A percentile compares a stretch with the other conserved stretches of the same genome.
phyloP scores from a whole-genome alignment of 805 yeast species.

The Torulaspora franciscae region DNA sequence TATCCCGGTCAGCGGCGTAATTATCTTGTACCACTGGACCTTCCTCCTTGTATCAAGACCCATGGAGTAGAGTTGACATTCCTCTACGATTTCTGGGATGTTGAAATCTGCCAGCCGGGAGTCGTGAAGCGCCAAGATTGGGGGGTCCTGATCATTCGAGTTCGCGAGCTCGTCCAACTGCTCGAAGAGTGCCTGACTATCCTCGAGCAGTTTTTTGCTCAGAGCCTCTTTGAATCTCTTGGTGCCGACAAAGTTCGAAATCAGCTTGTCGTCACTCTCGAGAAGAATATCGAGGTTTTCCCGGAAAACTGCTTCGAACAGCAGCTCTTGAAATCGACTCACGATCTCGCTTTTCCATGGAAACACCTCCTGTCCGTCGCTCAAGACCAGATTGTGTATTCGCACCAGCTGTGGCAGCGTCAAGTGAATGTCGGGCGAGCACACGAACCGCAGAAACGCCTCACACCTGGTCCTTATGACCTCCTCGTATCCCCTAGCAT shows the following conservation, averaged over 20 bases:
- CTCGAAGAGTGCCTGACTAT: constrained; percentile 9
- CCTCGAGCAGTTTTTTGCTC: constrained; percentile 10
- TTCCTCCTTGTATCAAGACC: constrained; percentile 14
- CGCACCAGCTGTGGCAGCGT: constrained; percentile 21
- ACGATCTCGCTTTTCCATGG: constrained; percentile 15
- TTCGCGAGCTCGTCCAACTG: constrained; percentile 6
- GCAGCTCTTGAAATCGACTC: constrained; percentile 4
- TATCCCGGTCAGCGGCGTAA: constrained; percentile 10
- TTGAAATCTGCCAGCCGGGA: background rate
- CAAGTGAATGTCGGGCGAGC: constrained; percentile 13
- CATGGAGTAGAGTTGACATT: constrained; percentile 12
- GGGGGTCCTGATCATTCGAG: background rate
- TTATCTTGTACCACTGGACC: constrained; percentile 10
- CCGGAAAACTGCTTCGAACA: constrained; percentile 16
- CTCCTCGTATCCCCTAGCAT: constrained; percentile 4
- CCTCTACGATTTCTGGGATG: constrained; percentile 10
- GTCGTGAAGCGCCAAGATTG: background rate
- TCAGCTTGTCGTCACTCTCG: constrained; percentile 9
- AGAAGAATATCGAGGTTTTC: constrained; percentile 14
- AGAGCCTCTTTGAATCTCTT: constrained; percentile 11
- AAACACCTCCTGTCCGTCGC: constrained; percentile 1
- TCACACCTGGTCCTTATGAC: constrained; percentile 13
- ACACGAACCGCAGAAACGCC: constrained; percentile 14
- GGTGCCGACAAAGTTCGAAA: constrained; percentile 13
- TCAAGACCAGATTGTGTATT: constrained; percentile 15